A percentile compares a stretch with the other conserved stretches of the same genome.
Evolutionary conservation across 306 rosid genomes (phyloP).

Genomic region (Cucurbita pepo): DNA sequence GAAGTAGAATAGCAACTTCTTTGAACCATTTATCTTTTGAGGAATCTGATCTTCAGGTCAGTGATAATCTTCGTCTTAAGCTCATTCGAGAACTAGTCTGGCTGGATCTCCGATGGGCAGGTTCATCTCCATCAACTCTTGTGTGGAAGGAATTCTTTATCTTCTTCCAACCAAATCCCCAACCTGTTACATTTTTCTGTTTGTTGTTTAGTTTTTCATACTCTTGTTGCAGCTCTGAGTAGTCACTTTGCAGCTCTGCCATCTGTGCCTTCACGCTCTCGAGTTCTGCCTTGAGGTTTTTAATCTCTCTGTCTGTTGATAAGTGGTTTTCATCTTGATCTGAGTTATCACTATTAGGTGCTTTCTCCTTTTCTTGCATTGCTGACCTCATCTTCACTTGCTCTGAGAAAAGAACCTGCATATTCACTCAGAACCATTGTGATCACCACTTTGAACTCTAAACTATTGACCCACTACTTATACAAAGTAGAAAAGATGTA

Average conservation of each 20-base stretch:
- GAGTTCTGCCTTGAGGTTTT: slow-evolving; percentile 55
- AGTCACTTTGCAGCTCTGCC: no score
- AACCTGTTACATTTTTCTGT: slow-evolving; percentile 32
- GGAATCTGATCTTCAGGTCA: slow-evolving; percentile 19
- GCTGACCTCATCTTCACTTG: slow-evolving; percentile 75
- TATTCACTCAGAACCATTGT: background rate
- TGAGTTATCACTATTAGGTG: slow-evolving; percentile 24
- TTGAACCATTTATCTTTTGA: slow-evolving; percentile 2
- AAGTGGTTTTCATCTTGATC: slow-evolving; percentile 42
- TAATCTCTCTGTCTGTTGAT: slow-evolving; percentile 29
- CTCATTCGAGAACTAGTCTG: slow-evolving; percentile 10
- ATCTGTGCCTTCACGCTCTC: slow-evolving; percentile 46
- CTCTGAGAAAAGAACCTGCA: slow-evolving; percentile 70
- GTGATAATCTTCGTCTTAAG: slow-evolving; percentile 34
- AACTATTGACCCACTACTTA: background rate
- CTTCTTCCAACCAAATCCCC: slow-evolving; percentile 65
- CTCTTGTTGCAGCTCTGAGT: slow-evolving; percentile 62
- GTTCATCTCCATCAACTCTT: slow-evolving; percentile 39
- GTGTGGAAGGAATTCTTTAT: slow-evolving; percentile 51
- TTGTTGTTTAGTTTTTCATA: slow-evolving; percentile 42
- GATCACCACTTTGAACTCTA: background rate
- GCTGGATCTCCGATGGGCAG: slow-evolving; percentile 21
- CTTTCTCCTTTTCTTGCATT: slow-evolving; percentile 61
- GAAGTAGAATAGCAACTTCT: slow-evolving; percentile 1
- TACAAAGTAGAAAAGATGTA: background rate